Base-by-base conservation (phyloP, 2,329 filamentous ascomycete species). In the Alternaria conjuncta region DNA sequence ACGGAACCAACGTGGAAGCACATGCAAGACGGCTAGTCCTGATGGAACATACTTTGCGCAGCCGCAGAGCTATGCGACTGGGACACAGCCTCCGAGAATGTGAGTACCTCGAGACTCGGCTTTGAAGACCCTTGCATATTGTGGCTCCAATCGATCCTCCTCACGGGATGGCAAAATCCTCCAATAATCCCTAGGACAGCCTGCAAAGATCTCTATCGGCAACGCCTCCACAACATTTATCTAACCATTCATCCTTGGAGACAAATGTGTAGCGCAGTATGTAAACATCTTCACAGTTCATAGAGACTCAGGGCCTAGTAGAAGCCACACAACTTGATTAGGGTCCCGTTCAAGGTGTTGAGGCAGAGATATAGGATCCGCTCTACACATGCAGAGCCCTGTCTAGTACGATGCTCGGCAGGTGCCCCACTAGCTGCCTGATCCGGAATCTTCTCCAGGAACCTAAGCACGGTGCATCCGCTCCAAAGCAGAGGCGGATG, bases 371-470 rank as follows among this genome's bases (percentile, higher is more conserved):
- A 21, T 13, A 45, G 43, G 43, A 21, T 43, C 6, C 36, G 53
- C 30, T 20, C n/a, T 18, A 44, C 44, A 36, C 30, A 36, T 36
- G 30, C 30, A 36, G 30, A 36, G 30, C 30, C 30, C 30, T 36
- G 30, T 36, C 30, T 36, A 36, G 30, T 36, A 36, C 13, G 6
- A 36, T 36, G 30, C 30, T 36, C 30, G 30, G 30, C 36, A 45
- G 44, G 53, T 45, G 43, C 36, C 60, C 60, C 60, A 62, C 60
- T 36, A 57, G 26, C 47, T 57, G 55, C 54, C 60, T 25, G 13
- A 56, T 55, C 25, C 26, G 53, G 30, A 18, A 51, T 43, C 43
- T 45, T 45, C 43, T 45, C 43, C 18, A 45, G 43, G 20, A 45
- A 45, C 18, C 43, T 1, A 21, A 6, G 43, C 43, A 45, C 43